phyloP scores from a whole-genome alignment of 192 early-diverging fungal genomes.

The Coemansia brasiliensis region DNA sequence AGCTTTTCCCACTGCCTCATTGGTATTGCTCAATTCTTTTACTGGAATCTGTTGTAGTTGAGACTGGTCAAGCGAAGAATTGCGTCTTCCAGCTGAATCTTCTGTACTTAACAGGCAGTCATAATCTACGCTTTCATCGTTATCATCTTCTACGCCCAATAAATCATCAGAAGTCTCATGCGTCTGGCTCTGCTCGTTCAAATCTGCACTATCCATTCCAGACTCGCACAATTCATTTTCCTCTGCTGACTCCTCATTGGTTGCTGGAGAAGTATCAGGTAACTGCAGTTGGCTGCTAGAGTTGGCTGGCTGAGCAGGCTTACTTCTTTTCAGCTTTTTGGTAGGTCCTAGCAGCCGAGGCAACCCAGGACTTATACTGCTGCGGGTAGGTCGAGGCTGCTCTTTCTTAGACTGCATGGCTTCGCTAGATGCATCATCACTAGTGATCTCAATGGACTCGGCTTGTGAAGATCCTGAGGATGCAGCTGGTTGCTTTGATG shows the following conservation, averaged over 20 bases:
- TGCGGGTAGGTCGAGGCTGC: neutral
- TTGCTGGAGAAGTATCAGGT: no score
- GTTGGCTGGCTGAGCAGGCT: no score
- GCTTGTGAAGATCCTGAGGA: slow-evolving; percentile 22
- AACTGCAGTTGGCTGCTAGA: no score
- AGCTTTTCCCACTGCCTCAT: no score
- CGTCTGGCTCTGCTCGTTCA: no score
- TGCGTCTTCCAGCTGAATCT: slow-evolving; percentile 1
- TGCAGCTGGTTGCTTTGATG: neutral
- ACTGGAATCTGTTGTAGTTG: neutral
- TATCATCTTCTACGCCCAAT: neutral
- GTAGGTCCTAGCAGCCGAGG: slow-evolving; percentile 4
- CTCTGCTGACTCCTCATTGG: no score
- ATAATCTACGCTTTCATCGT: slow-evolving; percentile 16
- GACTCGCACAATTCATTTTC: no score
- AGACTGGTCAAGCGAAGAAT: neutral
- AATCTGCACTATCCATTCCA: no score
- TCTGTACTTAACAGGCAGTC: slow-evolving; percentile 38
- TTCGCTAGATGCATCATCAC: slow-evolving; percentile 21
- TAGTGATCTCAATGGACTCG: slow-evolving; percentile 35
- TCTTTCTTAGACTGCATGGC: neutral
- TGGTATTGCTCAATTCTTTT: no score
- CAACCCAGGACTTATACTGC: neutral
- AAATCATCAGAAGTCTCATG: neutral
- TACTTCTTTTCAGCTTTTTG: neutral